A percentile compares a stretch with the other conserved stretches of the same genome.
These are phyloP conservation scores for Podospora pseudoanserina DNA, from an alignment of 495 filamentous ascomycete genomes.

Conservation along the genomic window DNA sequence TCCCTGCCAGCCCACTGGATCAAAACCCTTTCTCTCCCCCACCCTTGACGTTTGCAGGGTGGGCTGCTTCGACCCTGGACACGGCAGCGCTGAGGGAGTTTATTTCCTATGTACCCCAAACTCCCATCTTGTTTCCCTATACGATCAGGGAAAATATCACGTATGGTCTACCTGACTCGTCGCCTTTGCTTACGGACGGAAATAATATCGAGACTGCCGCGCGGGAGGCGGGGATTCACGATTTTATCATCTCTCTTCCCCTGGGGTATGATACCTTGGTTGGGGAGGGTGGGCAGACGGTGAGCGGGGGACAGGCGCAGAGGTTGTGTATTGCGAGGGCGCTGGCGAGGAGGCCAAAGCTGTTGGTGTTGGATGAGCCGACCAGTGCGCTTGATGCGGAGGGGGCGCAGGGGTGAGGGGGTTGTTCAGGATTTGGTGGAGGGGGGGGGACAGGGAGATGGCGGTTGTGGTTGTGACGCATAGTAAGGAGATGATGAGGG, in stretches of 20 bases:
- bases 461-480: conserved; percentile 75
- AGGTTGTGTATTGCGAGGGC: conserved; percentile 79
- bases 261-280: conserved; percentile 70
- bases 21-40: conserved; percentile 25
- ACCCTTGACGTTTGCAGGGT: conserved; percentile 54
- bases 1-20: background rate
- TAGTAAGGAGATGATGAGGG: conserved; percentile 74
- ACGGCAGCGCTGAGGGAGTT: conserved; percentile 61
- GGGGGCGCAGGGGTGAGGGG: conserved; percentile 62
- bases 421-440: conserved; percentile 55
- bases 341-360: conserved; percentile 60
- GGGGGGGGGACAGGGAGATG: conserved; percentile 29
- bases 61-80: conserved; percentile 55
- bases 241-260: conserved; percentile 71
- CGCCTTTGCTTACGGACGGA: conserved; percentile 29
- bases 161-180: conserved; percentile 61
- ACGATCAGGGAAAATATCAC: conserved; percentile 73
- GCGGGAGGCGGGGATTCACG: conserved; percentile 67
- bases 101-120: conserved; percentile 74
- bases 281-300: conserved; percentile 68
- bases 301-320: conserved; percentile 85
- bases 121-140: conserved; percentile 70
- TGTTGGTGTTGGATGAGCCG: conserved; percentile 85
- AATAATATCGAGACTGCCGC: conserved; percentile 57
- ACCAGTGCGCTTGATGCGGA: conserved; percentile 75